Evolutionary conservation across 306 rosid species (phyloP).

Genomic region (Fagus crenata): DNA sequence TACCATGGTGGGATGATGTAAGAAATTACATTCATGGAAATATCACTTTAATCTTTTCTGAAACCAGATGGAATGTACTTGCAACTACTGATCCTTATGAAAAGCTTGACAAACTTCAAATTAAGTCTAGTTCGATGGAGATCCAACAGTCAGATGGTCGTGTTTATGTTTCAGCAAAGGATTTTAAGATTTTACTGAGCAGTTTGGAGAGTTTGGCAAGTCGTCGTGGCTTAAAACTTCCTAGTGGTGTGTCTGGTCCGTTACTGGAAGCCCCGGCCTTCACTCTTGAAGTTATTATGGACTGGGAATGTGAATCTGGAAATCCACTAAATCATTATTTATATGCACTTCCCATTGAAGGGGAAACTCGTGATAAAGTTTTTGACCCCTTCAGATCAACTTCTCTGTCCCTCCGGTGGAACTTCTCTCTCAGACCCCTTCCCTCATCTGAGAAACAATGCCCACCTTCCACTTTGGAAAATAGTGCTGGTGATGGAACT

Average conservation of each 20-base stretch:
- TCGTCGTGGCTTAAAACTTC: conserved; percentile 72
- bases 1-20: conserved; percentile 99
- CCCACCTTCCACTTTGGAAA: conserved; percentile 37
- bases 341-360: conserved; percentile 84
- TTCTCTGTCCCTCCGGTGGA: conserved; percentile 89
- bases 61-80: conserved; percentile 74
- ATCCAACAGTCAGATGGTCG: conserved; percentile 89
- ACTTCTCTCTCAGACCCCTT: conserved; percentile 73
- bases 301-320: conserved; percentile 95
- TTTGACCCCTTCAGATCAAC: conserved; percentile 96
- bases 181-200: conserved; percentile 73
- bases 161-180: conserved; percentile 65
- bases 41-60: conserved; percentile 62
- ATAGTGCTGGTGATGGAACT: conserved; percentile 49
- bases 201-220: conserved; percentile 95
- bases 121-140: conserved; percentile 66
- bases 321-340: conserved; percentile 88
- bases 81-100: conserved; percentile 95
- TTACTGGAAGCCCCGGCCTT: conserved; percentile 79
- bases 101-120: conserved; percentile 86
- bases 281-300: conserved; percentile 83
- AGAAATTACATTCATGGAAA: conserved; percentile 95
- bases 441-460: conserved; percentile 50
- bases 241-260: conserved; percentile 66
- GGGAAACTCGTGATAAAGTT: conserved; percentile 69